Percentiles rank a stretch among this genome's conserved stretches.
phyloP scores from a whole-genome alignment of 1,284 basidiomycete species.

The Leccinum subrobustum region DNA sequence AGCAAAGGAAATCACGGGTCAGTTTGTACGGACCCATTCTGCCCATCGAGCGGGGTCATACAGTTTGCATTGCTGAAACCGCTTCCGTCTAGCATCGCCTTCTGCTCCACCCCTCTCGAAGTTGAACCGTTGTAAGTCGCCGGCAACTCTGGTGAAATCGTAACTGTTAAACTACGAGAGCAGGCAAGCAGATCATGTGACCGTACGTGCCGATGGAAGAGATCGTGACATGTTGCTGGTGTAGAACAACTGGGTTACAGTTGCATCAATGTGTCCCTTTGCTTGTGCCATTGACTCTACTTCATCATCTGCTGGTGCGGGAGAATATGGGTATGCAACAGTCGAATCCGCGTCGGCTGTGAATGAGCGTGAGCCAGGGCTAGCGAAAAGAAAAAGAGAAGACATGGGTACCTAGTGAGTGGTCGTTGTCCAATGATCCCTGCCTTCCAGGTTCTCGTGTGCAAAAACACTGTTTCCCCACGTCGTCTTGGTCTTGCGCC shows the following conservation, averaged over 20 bases:
- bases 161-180: slow-evolving; percentile 43
- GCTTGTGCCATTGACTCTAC: slow-evolving; percentile 60
- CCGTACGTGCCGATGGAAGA: slow-evolving; percentile 58
- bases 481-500: slow-evolving; percentile 72
- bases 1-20: not conserved
- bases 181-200: slow-evolving; percentile 19
- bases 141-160: slow-evolving; percentile 88
- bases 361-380: slow-evolving; percentile 1
- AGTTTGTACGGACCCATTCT: slow-evolving; percentile 45
- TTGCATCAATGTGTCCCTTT: slow-evolving; percentile 81
- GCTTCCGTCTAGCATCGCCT: slow-evolving; percentile 85
- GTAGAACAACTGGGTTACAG: slow-evolving; percentile 91
- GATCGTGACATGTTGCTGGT: slow-evolving; percentile 82
- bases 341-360: slow-evolving; percentile 18
- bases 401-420: slow-evolving; percentile 51
- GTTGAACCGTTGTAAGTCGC: slow-evolving; percentile 98
- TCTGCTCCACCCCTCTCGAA: slow-evolving; percentile 87
- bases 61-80: slow-evolving; percentile 91
- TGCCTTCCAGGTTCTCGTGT: slow-evolving; percentile 89
- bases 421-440: slow-evolving; percentile 77
- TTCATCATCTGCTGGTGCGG: slow-evolving; percentile 46
- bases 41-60: slow-evolving; percentile 75
- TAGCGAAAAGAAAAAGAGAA: not conserved
- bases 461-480: slow-evolving; percentile 67
- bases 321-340: slow-evolving; percentile 76